Evolutionary conservation across 1,284 basidiomycete genomes (phyloP), one percentile per base, ranked within the genome.

Genomic region (Leccinum griseonigrum): DNA sequence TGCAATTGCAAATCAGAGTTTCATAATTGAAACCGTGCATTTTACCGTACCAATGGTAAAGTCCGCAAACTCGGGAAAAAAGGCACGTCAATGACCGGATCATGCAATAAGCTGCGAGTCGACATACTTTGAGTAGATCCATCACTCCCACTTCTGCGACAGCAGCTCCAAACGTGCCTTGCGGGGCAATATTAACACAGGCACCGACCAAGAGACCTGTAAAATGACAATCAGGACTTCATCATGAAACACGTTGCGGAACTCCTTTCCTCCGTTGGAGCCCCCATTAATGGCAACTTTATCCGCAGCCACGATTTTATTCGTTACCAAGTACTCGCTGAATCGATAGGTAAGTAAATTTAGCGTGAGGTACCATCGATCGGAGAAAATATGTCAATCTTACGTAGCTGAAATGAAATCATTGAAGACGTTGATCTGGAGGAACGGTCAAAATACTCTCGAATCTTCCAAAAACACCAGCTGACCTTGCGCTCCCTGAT

Each of bases 371-470:
- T 3, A 2, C 8, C 29, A 14, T 38, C 8, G 3, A 16, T 26
- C 43, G 13, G 36, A 22, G 57, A 36, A 54, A 56, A 34, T 3
- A n/a, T 14, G 34, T 26, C 13, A 28, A 38, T 76, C 85, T 67
- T 76, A 90, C 87, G 87, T 86, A 8, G 91, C 93, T 3, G 89
- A 85, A 63, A 90, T 86, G 71, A 92, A 91, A 71, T 95, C 92
- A 69, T 94, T 81, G 71, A 92, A 94, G 48, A 86, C 88, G 63
- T 93, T 92, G 61, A 81, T 82, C 87, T 90, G 59, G 13, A 59
- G 29, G 26, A 36, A 54, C 50, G 26, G 40, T 69, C 26, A 60
- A 55, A 36, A 6, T 22, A 18, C 26, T 26, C 28, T 36, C 16
- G 1, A 31, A 48, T 5, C 26, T n/a, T 18, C 2, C 56, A 61